A percentile compares a stretch with the other conserved stretches of the same genome.
Evolutionary conservation across 257 asterid genomes (phyloP).

Genomic region (Ilex asprella): DNA sequence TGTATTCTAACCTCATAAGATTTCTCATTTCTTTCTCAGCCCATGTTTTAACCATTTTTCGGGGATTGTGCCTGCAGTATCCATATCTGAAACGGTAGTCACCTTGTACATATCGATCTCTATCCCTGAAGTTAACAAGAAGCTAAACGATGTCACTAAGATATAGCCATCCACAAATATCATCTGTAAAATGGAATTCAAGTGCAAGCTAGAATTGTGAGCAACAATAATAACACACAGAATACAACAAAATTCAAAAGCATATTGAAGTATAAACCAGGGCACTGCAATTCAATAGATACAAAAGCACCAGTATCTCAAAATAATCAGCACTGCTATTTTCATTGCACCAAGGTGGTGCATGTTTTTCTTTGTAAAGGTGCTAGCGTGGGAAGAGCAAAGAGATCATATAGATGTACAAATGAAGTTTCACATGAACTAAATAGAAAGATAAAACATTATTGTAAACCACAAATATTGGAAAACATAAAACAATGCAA

Average conservation of each 20-base stretch:
- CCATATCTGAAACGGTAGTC: slow-evolving; percentile 87
- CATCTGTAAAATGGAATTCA: not conserved
- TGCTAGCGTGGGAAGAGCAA: too few relatives aligned
- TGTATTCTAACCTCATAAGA: slow-evolving; percentile 64
- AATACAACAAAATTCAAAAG: not conserved
- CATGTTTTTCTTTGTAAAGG: too few relatives aligned
- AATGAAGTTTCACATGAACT: too few relatives aligned
- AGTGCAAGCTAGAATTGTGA: not conserved
- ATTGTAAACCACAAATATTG: too few relatives aligned
- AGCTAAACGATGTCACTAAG: slow-evolving; percentile 2
- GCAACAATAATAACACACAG: not conserved
- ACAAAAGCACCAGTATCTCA: too few relatives aligned
- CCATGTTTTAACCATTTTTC: slow-evolving; percentile 98
- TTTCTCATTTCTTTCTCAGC: slow-evolving; percentile 99
- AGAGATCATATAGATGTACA: too few relatives aligned
- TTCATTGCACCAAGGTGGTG: too few relatives aligned
- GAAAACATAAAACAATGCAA: too few relatives aligned
- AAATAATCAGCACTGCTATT: too few relatives aligned
- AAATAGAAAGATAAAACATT: too few relatives aligned
- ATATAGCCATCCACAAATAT: not conserved
- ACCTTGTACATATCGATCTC: slow-evolving; percentile 97
- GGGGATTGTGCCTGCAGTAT: slow-evolving; percentile 92
- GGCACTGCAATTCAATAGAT: too few relatives aligned
- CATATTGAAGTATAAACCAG: too few relatives aligned
- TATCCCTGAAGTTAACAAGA: slow-evolving; percentile 55